A percentile compares a stretch with the other conserved stretches of the same genome.
phyloP scores from a whole-genome alignment of 2,329 filamentous ascomycete genomes.

The Cladophialophora immunda region DNA sequence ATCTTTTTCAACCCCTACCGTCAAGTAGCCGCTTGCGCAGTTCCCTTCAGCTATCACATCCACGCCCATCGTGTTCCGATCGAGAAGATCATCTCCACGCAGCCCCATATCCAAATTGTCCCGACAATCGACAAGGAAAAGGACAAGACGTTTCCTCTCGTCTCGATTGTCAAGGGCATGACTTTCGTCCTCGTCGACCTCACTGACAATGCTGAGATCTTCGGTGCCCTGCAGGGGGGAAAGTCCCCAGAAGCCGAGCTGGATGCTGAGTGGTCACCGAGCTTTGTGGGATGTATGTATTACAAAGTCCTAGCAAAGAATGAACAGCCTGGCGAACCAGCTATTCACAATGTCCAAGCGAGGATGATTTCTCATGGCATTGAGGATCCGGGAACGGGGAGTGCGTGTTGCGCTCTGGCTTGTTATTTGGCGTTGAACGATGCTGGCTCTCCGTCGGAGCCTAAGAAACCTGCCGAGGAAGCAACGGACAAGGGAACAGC shows the following conservation, averaged over 20 bases:
- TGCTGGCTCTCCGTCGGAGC: constrained; percentile 12
- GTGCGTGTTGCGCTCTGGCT: constrained; percentile 66
- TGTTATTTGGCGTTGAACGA: constrained; percentile 60
- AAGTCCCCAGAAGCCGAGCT: constrained; percentile 43
- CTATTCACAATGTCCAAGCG: constrained; percentile 44
- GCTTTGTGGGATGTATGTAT: constrained; percentile 46
- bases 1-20: constrained; percentile 52
- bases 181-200: constrained; percentile 52
- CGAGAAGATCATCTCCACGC: constrained; percentile 42
- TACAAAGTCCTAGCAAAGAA: constrained; percentile 42
- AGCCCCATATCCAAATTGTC: constrained; percentile 41
- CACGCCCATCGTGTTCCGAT: constrained; percentile 56
- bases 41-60: constrained; percentile 73
- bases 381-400: constrained; percentile 71
- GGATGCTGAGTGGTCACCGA: constrained; percentile 44
- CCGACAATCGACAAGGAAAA: constrained; percentile 42
- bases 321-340: constrained; percentile 41
- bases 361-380: constrained; percentile 48
- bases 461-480: constrained; percentile 44
- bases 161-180: constrained; percentile 77
- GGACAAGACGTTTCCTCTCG: constrained; percentile 56
- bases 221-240: constrained; percentile 39
- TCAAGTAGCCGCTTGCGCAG: constrained; percentile 64
- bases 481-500: constrained; percentile 57
- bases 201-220: constrained; percentile 41